phyloP scores from a whole-genome alignment of 2,329 filamentous ascomycete genomes.

The Cladosporium phlei region DNA sequence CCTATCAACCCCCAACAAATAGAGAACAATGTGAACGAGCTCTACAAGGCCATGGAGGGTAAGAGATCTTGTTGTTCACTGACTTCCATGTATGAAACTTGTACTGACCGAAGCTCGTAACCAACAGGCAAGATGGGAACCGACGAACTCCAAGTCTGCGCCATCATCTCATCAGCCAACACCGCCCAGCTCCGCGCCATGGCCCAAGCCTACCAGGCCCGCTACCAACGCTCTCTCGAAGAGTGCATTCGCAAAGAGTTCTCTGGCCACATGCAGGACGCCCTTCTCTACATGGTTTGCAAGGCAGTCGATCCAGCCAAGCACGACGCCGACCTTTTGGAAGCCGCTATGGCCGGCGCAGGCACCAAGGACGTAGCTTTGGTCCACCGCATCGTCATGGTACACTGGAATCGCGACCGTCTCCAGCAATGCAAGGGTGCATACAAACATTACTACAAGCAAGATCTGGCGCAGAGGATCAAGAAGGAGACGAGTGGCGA shows the following conservation, averaged over 20 bases:
- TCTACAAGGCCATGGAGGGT: constrained; percentile 69
- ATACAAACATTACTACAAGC: constrained; percentile 67
- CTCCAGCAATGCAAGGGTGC: constrained; percentile 74
- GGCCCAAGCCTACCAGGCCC: constrained; percentile 65
- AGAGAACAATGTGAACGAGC: constrained; percentile 67
- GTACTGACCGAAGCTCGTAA: background rate
- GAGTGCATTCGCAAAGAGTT: constrained; percentile 76
- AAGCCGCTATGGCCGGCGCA: constrained; percentile 78
- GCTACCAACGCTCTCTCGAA: constrained; percentile 66
- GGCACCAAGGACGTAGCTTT: constrained; percentile 84
- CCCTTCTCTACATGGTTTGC: constrained; percentile 73
- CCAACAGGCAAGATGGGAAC: constrained; percentile 53
- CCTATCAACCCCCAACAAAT: constrained; percentile 69
- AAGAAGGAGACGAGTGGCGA: constrained; percentile 80
- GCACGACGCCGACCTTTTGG: constrained; percentile 76
- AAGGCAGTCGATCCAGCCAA: constrained; percentile 71
- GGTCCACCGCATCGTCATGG: constrained; percentile 68
- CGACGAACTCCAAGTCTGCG: constrained; percentile 72
- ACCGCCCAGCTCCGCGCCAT: constrained; percentile 83
- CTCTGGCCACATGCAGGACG: constrained; percentile 85
- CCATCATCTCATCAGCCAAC: constrained; percentile 67
- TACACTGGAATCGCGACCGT: constrained; percentile 75
- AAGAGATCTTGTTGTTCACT: too few species aligned
- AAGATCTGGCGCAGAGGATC: constrained; percentile 64
- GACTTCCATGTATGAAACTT: background rate